Evolutionary conservation across 176 grass and related monocot genomes (phyloP).

Genomic region (Carex scoparia): DNA sequence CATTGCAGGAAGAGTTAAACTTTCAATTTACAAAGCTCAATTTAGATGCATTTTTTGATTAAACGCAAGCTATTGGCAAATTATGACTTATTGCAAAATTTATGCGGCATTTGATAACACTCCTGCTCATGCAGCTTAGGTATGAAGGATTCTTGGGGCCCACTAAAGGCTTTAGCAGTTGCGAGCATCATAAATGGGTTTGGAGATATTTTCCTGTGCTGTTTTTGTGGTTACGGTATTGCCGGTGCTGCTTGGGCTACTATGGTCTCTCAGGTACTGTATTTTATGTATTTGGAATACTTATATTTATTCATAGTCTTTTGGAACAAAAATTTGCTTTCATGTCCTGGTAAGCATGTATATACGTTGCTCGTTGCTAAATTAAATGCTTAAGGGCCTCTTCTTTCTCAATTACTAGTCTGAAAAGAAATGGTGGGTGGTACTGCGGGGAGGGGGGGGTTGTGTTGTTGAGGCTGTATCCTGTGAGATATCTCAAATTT

Average conservation of each 20-base stretch:
- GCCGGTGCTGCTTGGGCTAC: slow-evolving; percentile 98
- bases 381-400: background rate
- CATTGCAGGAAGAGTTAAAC: background rate
- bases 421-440: background rate
- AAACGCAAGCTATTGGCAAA: background rate
- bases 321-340: background rate
- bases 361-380: background rate
- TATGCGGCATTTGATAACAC: background rate
- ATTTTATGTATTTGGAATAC: slow-evolving; percentile 9
- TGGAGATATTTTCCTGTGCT: slow-evolving; percentile 83
- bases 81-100: background rate
- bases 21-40: background rate
- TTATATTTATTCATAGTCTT: background rate
- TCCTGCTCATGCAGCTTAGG: slow-evolving; percentile 60
- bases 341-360: background rate
- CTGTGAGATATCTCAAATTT: too few species aligned
- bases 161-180: slow-evolving; percentile 79
- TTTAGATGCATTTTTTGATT: background rate
- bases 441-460: too few species aligned
- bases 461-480: too few species aligned
- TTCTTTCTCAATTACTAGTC: background rate
- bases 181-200: slow-evolving; percentile 73
- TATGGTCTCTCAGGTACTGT: slow-evolving; percentile 87
- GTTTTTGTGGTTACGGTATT: slow-evolving; percentile 78
- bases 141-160: slow-evolving; percentile 98